Base-by-base conservation (phyloP, 441 rosid species). In the Euphorbia celastroides region DNA sequence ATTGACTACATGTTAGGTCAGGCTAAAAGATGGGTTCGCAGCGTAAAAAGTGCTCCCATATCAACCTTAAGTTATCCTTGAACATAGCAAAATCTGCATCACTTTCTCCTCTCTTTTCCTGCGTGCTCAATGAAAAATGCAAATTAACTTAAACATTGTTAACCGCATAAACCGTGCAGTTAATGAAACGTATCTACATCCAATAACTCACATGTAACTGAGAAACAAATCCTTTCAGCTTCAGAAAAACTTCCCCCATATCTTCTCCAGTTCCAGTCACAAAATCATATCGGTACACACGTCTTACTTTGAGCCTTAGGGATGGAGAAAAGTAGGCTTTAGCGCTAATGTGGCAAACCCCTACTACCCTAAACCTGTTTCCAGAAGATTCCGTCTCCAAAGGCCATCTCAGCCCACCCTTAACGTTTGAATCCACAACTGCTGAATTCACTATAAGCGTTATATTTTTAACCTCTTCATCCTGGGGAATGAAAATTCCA, bases 341-440 rank as follows among this genome's bases (percentile, higher is more conserved):
- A 14, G 73, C 34, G 27, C 56, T 17, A 1, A 78, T 75, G 61
- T 82, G 92, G 86, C 87, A 78, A 38, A 77, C 79, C 6, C 84
- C 84, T 50, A 79, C 57, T 28, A 89, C 88, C 5, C 36, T 42
- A 42, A 42, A 86, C 58, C 86, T 70, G 61, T 77, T 65, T 6
- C 80, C 75, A 20, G 80, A 74, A 5, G n/a, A n/a, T n/a, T n/a
- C n/a, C n/a, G n/a, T n/a, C n/a, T n/a, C n/a, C n/a, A n/a, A n/a
- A n/a, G n/a, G 77, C 96, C 93, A 88, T 67, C 79, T 81, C 74
- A 88, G 64, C 12, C 93, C 96, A 55, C 88, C 92, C 71, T 81
- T 82, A 66, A 83, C 84, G 65, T 69, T 77, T 22, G 79, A 70
- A 83, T 89, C 90, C 56, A 82, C 8, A 69, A 80, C 69, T 23